A percentile compares a stretch with the other conserved stretches of the same genome.
These are phyloP conservation scores for Eragrostis nindensis DNA, from an alignment of 176 grass and related monocot genomes.

Conservation along the genomic window DNA sequence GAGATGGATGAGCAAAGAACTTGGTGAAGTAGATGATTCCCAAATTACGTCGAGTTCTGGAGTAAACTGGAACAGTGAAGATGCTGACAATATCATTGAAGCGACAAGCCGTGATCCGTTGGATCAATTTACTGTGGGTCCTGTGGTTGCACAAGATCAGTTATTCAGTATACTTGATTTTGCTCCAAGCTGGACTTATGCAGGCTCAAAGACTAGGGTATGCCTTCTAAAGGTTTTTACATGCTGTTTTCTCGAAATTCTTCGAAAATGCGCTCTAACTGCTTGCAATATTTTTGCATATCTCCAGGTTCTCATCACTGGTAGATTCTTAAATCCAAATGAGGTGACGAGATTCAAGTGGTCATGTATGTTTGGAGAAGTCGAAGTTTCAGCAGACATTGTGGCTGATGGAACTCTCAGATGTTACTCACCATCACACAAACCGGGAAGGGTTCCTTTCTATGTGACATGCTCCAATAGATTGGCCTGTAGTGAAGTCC, in stretches of 20 bases:
- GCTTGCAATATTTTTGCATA: conserved; percentile 37
- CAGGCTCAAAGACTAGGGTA: conserved; percentile 67
- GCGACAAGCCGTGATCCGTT: conserved; percentile 66
- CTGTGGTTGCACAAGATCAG: conserved; percentile 77
- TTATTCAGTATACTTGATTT: conserved; percentile 87
- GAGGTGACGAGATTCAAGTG: conserved; percentile 60
- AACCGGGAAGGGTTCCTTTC: conserved; percentile 83
- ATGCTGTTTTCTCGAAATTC: conserved; percentile 4
- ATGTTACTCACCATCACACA: conserved; percentile 69
- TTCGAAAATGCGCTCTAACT: conserved; percentile 34
- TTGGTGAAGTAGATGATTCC: conserved; percentile 70
- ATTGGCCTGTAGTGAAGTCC: conserved; percentile 88
- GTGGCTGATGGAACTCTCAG: conserved; percentile 55
- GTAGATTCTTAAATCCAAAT: conserved; percentile 68
- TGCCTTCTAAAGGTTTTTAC: conserved; percentile 24
- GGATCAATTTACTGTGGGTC: conserved; percentile 68
- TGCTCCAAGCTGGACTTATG: conserved; percentile 84
- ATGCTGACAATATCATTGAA: conserved; percentile 67
- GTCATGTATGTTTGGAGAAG: conserved; percentile 99
- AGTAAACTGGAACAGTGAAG: conserved; percentile 74
- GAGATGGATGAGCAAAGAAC: conserved; percentile 93
- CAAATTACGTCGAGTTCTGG: conserved; percentile 72
- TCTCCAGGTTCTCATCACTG: conserved; percentile 72
- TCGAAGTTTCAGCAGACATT: conserved; percentile 79
- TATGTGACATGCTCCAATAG: conserved; percentile 91